Evolutionary conservation across 1,284 basidiomycete genomes (phyloP).

Genomic region (Rhodotorula sp.): DNA sequence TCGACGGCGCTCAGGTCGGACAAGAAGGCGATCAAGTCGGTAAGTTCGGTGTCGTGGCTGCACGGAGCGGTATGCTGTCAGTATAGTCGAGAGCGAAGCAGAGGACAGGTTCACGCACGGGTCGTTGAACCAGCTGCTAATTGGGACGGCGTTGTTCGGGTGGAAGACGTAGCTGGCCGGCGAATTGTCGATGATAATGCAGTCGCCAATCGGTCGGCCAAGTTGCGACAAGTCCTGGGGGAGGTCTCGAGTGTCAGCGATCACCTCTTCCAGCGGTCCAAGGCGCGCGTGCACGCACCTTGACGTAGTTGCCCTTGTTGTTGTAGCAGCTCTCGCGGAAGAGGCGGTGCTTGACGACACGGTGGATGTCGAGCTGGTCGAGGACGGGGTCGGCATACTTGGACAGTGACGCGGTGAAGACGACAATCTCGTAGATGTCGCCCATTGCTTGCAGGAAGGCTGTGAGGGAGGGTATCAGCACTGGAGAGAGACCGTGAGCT

Average conservation of each 20-base stretch:
- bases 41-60: slow-evolving; percentile 94
- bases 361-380: slow-evolving; percentile 90
- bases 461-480: not conserved
- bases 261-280: too few relatives aligned
- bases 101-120: slow-evolving; percentile 35
- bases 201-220: slow-evolving; percentile 84
- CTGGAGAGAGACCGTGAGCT: not conserved
- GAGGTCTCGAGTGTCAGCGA: not conserved
- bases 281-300: slow-evolving; percentile 58
- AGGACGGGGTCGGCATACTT: slow-evolving; percentile 99
- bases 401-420: slow-evolving; percentile 95
- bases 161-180: slow-evolving; percentile 99
- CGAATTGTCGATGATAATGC: slow-evolving; percentile 98
- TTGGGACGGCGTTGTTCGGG: slow-evolving; percentile 96
- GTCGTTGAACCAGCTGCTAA: slow-evolving; percentile 96
- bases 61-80: slow-evolving; percentile 50
- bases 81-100: not conserved
- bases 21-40: slow-evolving; percentile 88
- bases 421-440: slow-evolving; percentile 94
- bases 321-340: slow-evolving; percentile 99
- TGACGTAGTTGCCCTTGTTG: slow-evolving; percentile 98
- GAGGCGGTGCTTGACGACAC: slow-evolving; percentile 88
- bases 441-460: slow-evolving; percentile 95
- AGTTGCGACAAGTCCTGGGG: slow-evolving; percentile 89
- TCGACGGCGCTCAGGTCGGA: slow-evolving; percentile 78